Evolutionary conservation across 306 rosid species (phyloP), one percentile per base, ranked within the genome.

Genomic region (Quercus glauca): DNA sequence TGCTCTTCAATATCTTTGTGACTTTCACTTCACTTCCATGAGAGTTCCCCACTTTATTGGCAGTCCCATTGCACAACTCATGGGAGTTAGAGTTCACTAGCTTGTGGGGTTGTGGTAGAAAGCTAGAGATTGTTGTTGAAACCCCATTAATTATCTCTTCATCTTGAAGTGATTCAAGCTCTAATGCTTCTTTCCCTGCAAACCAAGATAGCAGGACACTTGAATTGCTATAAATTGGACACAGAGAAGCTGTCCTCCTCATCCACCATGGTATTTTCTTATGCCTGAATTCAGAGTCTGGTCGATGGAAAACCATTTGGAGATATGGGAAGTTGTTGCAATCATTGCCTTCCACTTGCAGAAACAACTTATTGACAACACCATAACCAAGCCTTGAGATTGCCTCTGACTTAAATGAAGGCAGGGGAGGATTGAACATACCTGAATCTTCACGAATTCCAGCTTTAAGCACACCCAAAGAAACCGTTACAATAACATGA

Each of bases 351-450:
- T 86, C 71, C 83, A 93, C 81, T 86, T 88, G 92, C 86, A 93
- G 79, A 83, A 95, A 95, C 75, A 95, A 41, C 91, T 95, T 95
- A 88, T 95, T 93, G 25, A 95, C 99, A 82, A 93, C 91, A n/a
- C 99, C 98, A 86, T 90, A 95, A 37, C 99, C 99, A 53, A 95
- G 94, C 89, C 98, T 87, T 69, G 92, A 88, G 76, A 95, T 95
- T 26, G 98, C 98, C 84, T 89, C 88, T 3, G 86, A 80, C 87
- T 95, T 95, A 75, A 85, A 93, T 69, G 77, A 20, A n/a, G 99
- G 99, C 84, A 95, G 82, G 55, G 91, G 91, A 73, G 99, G 99
- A 72, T 33, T 74, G 76, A 95, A 95, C 88, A 92, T 69, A 84
- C 90, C 90, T 79, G 93, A 88, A 73, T 60, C 87, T 53, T 73